Conservation (phyloP, 108 stramenopile species). For the Fragilaria crotonensis region DNA sequence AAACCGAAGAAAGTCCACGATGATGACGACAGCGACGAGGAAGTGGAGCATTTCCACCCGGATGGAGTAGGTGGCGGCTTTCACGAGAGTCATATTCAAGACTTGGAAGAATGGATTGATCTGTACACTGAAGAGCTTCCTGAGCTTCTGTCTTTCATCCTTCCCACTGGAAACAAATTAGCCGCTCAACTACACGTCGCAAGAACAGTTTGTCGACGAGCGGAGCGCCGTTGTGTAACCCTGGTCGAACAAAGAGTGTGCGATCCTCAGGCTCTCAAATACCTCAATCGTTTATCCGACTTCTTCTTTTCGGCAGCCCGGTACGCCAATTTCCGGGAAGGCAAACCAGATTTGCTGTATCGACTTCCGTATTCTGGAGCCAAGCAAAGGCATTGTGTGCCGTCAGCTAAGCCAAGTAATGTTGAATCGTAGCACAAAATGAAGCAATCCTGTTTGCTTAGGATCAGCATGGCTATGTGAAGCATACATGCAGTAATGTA, state of each 20-base stretch:
- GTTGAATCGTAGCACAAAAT: too few species aligned
- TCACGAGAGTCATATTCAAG: slow-evolving; percentile 36
- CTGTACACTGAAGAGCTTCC: slow-evolving; percentile 70
- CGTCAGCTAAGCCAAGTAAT: too few species aligned
- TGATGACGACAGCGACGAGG: slow-evolving; percentile 1
- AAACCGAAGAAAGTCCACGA: slow-evolving; percentile 20
- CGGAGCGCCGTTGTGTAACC: slow-evolving; percentile 62
- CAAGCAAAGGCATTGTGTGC: slow-evolving; percentile 20
- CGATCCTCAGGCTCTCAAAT: slow-evolving; percentile 61
- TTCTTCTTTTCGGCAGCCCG: slow-evolving; percentile 79
- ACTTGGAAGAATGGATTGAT: slow-evolving; percentile 80
- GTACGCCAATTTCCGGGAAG: slow-evolving; percentile 61
- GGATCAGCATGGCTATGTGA: too few species aligned
- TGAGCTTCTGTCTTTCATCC: slow-evolving; percentile 70
- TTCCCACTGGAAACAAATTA: slow-evolving; percentile 61
- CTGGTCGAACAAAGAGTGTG: slow-evolving; percentile 36
- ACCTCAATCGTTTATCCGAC: slow-evolving; percentile 80
- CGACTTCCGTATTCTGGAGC: slow-evolving; percentile 17
- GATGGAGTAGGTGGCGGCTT: slow-evolving; percentile 63
- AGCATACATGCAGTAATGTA: too few species aligned
- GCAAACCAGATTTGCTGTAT: slow-evolving; percentile 59
- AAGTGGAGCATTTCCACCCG: slow-evolving; percentile 21
- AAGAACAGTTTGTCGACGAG: slow-evolving; percentile 77
- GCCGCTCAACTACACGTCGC: slow-evolving; percentile 71
- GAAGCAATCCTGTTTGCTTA: too few species aligned